phyloP scores from a whole-genome alignment of 345 rosid genomes.

The Corchorus capsularis region DNA sequence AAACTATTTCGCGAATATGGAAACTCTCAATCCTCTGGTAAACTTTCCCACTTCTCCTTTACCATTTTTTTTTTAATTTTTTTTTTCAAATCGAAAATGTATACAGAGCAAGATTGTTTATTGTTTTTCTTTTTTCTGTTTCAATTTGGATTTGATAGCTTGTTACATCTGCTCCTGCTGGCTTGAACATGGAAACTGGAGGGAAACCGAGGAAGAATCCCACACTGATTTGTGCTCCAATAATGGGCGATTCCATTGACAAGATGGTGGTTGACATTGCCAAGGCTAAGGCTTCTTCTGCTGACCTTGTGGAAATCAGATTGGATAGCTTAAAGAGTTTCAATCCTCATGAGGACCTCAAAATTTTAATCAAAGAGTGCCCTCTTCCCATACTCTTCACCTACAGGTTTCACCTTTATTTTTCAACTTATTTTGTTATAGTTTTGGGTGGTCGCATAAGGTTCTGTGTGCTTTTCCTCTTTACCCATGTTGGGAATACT shows the following conservation, averaged over 20 bases:
- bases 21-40: slow-evolving; percentile 13
- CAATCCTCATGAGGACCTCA: slow-evolving; percentile 47
- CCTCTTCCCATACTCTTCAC: slow-evolving; percentile 85
- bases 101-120: background rate
- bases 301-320: slow-evolving; percentile 86
- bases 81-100: too few relatives aligned
- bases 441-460: too few relatives aligned
- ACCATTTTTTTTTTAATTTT: too few relatives aligned
- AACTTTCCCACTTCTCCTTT: background rate
- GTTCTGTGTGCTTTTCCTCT: background rate
- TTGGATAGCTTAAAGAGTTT: slow-evolving; percentile 63
- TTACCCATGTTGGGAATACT: background rate
- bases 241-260: slow-evolving; percentile 68
- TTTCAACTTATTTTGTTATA: too few relatives aligned
- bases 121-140: background rate
- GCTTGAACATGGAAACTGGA: slow-evolving; percentile 34
- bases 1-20: background rate
- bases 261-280: slow-evolving; percentile 49
- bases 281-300: slow-evolving; percentile 66
- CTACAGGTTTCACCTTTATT: slow-evolving; percentile 53
- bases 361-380: slow-evolving; percentile 50
- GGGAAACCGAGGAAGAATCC: slow-evolving; percentile 46
- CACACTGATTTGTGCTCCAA: slow-evolving; percentile 76
- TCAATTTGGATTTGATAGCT: slow-evolving; percentile 32
- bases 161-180: slow-evolving; percentile 36